Evolutionary conservation across 257 asterid species (phyloP), one percentile per base, ranked within the genome.

Genomic region (Verbena officinalis): DNA sequence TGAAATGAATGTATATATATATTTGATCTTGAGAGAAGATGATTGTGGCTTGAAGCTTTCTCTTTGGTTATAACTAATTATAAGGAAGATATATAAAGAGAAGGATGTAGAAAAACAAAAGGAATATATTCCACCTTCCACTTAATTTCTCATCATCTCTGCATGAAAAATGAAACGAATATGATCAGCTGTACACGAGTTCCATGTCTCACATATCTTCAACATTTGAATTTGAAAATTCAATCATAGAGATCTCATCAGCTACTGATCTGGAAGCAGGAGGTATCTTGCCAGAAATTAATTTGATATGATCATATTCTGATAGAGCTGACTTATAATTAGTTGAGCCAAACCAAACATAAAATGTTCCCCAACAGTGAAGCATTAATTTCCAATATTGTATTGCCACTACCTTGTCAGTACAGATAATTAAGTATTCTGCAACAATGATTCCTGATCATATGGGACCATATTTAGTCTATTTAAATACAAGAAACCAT

Each of bases 91-190:
- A 52, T 52, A 65, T 48, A 39, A 45, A 21, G 30, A 14, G 24
- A 23, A 7, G 11, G 19, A 23, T 16, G 10, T 39, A 62, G 23
- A 40, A 60, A 11, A 39, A n/a, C 43, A 42, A 53, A 42, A 42
- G 21, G 64, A 51, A 73, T 60, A 44, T 66, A 46, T 52, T 59
- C 50, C 55, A 42, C 33, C 60, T 19, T n/a, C n/a, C n/a, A n/a
- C n/a, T n/a, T n/a, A n/a, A n/a, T n/a, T n/a, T n/a, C n/a, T n/a
- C n/a, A n/a, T n/a, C n/a, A n/a, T n/a, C n/a, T n/a, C n/a, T n/a
- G n/a, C n/a, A n/a, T n/a, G n/a, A n/a, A n/a, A n/a, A n/a, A n/a
- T n/a, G n/a, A n/a, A n/a, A n/a, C n/a, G n/a, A n/a, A n/a, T n/a
- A 38, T 15, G 17, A 68, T 27, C 31, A 31, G 27, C 13, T 7